Evolutionary conservation across 1,284 basidiomycete genomes (phyloP).

Genomic region (Phellopilus nigrolimitatus): DNA sequence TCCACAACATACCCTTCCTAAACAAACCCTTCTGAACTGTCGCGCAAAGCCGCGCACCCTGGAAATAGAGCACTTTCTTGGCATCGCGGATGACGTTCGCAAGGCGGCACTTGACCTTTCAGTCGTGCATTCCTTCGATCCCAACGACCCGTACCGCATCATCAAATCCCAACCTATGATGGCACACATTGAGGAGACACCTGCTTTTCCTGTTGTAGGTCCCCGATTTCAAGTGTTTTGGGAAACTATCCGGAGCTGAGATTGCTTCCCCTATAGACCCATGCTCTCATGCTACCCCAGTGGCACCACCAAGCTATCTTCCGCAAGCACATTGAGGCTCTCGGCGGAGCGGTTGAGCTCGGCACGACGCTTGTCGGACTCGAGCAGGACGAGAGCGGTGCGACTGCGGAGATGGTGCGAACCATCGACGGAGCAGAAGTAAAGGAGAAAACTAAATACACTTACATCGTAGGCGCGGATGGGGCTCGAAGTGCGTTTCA

Average conservation of each 20-base stretch:
- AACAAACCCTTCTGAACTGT: neutral
- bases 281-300: conserved; percentile 13
- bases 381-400: conserved; percentile 9
- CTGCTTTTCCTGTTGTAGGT: conserved; percentile 16
- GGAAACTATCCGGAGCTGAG: neutral
- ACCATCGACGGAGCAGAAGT: neutral
- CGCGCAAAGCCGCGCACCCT: conserved; percentile 9
- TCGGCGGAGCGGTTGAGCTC: conserved; percentile 16
- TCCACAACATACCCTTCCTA: neutral
- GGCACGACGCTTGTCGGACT: conserved; percentile 9
- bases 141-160: neutral
- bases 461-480: conserved; percentile 33
- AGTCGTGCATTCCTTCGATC: neutral
- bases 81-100: conserved; percentile 3
- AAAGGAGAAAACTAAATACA: conserved; percentile 1
- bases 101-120: neutral
- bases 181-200: conserved; percentile 10
- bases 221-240: neutral
- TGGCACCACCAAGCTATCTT: conserved; percentile 16
- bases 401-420: conserved; percentile 4
- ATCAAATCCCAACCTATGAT: neutral
- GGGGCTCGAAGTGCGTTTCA: conserved; percentile 31
- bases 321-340: conserved; percentile 11
- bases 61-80: conserved; percentile 15
- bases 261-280: neutral